Percentiles rank a stretch among this genome's conserved stretches.
phyloP scores from a whole-genome alignment of 106 monocot genomes.

The Allium cepa region DNA sequence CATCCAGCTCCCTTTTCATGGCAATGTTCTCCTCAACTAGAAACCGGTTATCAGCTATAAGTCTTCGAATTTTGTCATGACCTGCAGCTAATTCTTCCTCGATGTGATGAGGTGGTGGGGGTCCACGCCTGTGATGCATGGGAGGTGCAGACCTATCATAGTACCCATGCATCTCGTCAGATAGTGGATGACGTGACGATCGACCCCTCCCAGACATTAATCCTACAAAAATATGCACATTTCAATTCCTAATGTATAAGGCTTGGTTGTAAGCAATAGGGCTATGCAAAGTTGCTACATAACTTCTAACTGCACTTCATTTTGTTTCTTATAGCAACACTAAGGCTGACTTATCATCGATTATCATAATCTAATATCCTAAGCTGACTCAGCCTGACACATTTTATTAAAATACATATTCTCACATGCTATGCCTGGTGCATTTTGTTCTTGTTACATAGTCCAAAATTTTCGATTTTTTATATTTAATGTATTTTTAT shows the following conservation, averaged over 20 bases:
- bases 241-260: too few species aligned
- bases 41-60: slow-evolving; percentile 30
- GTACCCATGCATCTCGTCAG: slow-evolving; percentile 17
- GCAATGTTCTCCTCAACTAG: slow-evolving; percentile 46
- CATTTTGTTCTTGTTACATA: too few species aligned
- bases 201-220: slow-evolving; percentile 39
- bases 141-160: slow-evolving; percentile 23
- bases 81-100: slow-evolving; percentile 36
- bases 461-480: too few species aligned
- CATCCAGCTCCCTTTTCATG: slow-evolving; percentile 24
- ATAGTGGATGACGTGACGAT: slow-evolving; percentile 14
- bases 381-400: too few species aligned
- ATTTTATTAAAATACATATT: too few species aligned
- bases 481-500: too few species aligned
- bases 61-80: slow-evolving; percentile 34
- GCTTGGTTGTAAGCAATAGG: not conserved
- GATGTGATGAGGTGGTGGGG: slow-evolving; percentile 18
- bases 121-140: slow-evolving; percentile 9
- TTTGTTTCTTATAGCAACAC: too few species aligned
- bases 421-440: too few species aligned
- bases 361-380: too few species aligned
- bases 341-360: too few species aligned
- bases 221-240: not conserved
- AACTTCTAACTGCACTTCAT: too few species aligned
- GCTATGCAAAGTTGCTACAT: too few species aligned